Evolutionary conservation across 2,329 filamentous ascomycete species (phyloP), one percentile per base, ranked within the genome.

Genomic region (Dryadomyces quercus-mongolicae): DNA sequence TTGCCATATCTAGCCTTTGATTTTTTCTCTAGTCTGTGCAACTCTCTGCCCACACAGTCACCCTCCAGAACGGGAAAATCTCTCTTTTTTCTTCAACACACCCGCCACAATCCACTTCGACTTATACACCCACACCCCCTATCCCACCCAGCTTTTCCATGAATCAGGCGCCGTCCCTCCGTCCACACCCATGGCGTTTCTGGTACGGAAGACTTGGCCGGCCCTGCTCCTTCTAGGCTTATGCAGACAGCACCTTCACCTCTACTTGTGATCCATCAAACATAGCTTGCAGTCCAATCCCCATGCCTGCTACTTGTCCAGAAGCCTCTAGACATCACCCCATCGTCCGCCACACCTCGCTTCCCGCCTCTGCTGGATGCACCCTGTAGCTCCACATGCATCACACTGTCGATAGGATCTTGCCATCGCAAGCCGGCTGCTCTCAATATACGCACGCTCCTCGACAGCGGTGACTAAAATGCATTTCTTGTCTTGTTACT

Each of bases 321-420:
- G 36, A 16, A 15, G 34, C 48, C 20, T 50, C 34, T 40, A 20
- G 12, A 21, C 4, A 50, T 50, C 48, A 50, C 48, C 48, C 48
- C 48, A 50, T 50, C 9, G 34, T n/a, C 48, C 48, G 31, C 36
- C 48, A 50, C 48, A 50, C 48, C 25, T 49, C 46, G 22, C 25
- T 22, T 36, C 25, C 20, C 25, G 21, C 10, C 31, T 34, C 15
- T 48, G 22, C 31, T 31, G 21, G 45, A 48, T 34, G 45, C 45
- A 48, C 8, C 25, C 16, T 12, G 6, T 36, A 49, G 46, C 46
- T 49, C 46, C 46, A 49, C 16, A 18, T 18, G 46, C 36, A 49
- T 10, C 25, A 34, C 18, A 12, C 20, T 49, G 36, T 49, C 16
- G 46, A 36, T 20, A 49, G 46, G 46, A 36, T 13, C 46, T 49